phyloP scores from a whole-genome alignment of 352 stramenopile genomes.

The Globisporangium heterothallicum region DNA sequence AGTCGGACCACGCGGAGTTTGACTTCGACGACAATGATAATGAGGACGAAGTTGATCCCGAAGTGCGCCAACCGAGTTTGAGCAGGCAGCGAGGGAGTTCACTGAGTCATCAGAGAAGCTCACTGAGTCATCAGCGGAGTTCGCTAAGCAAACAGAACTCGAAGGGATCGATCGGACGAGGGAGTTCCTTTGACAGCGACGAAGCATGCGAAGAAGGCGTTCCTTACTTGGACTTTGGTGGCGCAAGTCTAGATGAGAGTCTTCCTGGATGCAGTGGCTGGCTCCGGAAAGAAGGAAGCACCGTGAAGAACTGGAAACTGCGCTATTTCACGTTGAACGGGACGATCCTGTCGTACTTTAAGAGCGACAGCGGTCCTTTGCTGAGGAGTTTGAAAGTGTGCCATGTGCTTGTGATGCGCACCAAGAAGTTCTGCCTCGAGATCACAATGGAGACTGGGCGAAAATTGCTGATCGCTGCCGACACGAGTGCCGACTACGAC shows the following conservation, averaged over 20 bases:
- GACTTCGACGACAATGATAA: conserved; percentile 51
- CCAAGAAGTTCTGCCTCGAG: conserved; percentile 69
- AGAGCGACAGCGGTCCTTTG: conserved; percentile 70
- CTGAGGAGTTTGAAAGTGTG: conserved; percentile 63
- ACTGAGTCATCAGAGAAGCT: conserved; percentile 1
- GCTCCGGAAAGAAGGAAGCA: conserved; percentile 77
- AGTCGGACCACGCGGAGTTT: conserved; percentile 32
- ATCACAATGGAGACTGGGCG: conserved; percentile 69
- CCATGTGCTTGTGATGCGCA: conserved; percentile 57
- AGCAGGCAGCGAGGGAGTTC: background rate
- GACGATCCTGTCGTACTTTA: conserved; percentile 77
- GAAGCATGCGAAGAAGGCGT: conserved; percentile 8
- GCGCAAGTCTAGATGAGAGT: conserved; percentile 9
- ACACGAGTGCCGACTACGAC: conserved; percentile 57
- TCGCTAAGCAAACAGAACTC: background rate
- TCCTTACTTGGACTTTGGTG: conserved; percentile 6
- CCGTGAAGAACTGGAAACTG: conserved; percentile 80
- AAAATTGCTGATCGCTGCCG: conserved; percentile 67
- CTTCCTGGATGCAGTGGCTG: conserved; percentile 55
- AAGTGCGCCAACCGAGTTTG: background rate
- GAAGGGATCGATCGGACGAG: background rate
- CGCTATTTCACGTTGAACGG: conserved; percentile 79
- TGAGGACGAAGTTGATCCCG: conserved; percentile 3
- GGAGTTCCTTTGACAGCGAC: conserved; percentile 14
- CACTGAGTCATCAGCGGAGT: background rate